Evolutionary conservation across 352 stramenopile genomes (phyloP), one percentile per base, ranked within the genome.

Genomic region (Detonula confervacea): DNA sequence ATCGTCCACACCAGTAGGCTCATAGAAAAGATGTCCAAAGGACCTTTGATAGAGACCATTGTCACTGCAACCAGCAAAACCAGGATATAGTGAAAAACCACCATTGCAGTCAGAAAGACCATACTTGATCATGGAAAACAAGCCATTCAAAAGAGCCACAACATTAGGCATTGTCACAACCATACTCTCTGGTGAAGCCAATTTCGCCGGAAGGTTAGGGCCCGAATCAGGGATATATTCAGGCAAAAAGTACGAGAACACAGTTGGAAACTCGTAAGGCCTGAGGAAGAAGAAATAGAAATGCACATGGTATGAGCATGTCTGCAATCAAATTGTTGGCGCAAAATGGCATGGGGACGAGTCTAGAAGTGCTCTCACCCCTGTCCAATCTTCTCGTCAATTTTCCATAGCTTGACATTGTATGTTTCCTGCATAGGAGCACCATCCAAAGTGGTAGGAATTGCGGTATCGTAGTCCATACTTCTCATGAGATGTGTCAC

Each of bases 211-310:
- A 11, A 73, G 35, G 25, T 54, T 59, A 8, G 81, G 81, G 7
- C 77, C 80, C 22, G 22, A 22, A 39, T 88, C 68, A 24, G 80
- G 72, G 5, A 84, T 20, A 59, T 87, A 90, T 20, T 91, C 72
- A 22, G 89, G 87, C 11, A 85, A 60, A 63, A 91, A 93, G 61
- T 83, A 94, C 12, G 56, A 82, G 70, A 93, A 94, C 1, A 93
- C 87, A 16, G 57, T 77, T 9, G 87, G 84, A 42, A 86, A 86
- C 33, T 89, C 64, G 29, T 90, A 82, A 12, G 77, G 51, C 33
- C 69, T 52, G n/a, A n/a, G 24, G 24, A 52, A 52, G 12, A 52
- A 52, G 4, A 52, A 4, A 52, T 20, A 18, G 24, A 52, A 52
- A 52, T 52, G n/a, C 35, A 44, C n/a, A 44, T 14, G 35, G 14